These are phyloP conservation scores for Aspergillus eucalypticola DNA, from an alignment of 2,329 filamentous ascomycete species.

Conservation along the genomic window DNA sequence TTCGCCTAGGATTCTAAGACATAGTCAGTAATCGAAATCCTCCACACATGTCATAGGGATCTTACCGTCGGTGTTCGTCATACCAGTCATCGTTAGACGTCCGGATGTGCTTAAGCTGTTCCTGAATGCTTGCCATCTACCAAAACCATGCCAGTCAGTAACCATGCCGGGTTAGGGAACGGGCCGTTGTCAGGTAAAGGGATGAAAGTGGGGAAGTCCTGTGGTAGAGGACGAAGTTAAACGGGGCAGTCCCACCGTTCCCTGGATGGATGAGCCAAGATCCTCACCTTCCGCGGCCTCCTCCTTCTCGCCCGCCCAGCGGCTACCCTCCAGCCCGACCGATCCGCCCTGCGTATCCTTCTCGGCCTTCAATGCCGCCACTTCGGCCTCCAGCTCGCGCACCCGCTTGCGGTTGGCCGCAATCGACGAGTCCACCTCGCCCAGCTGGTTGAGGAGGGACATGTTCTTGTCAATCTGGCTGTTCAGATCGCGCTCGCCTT, in stretches of 20 bases:
- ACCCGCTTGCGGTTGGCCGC: constrained; percentile 38
- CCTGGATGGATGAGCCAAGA: constrained; percentile 50
- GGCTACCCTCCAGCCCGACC: constrained; percentile 41
- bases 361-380: constrained; percentile 38
- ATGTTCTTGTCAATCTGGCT: constrained; percentile 46
- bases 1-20: constrained; percentile 40
- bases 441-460: constrained; percentile 41
- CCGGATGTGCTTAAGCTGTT: constrained; percentile 50
- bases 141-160: constrained; percentile 21
- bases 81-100: constrained; percentile 48
- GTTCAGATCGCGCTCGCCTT: constrained; percentile 40
- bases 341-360: constrained; percentile 31
- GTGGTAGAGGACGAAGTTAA: constrained; percentile 17
- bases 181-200: constrained; percentile 30
- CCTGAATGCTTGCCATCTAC: constrained; percentile 51
- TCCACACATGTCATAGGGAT: not conserved
- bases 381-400: constrained; percentile 42
- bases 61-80: constrained; percentile 46
- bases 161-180: constrained; percentile 18
- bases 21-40: not conserved
- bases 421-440: constrained; percentile 40
- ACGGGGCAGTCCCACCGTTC: constrained; percentile 50
- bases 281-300: constrained; percentile 48
- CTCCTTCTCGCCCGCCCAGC: constrained; percentile 42
- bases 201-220: constrained; percentile 31